Conservation (phyloP, 1,139 yeast species). For the Hyphopichia wangnamkhiaoensis region DNA sequence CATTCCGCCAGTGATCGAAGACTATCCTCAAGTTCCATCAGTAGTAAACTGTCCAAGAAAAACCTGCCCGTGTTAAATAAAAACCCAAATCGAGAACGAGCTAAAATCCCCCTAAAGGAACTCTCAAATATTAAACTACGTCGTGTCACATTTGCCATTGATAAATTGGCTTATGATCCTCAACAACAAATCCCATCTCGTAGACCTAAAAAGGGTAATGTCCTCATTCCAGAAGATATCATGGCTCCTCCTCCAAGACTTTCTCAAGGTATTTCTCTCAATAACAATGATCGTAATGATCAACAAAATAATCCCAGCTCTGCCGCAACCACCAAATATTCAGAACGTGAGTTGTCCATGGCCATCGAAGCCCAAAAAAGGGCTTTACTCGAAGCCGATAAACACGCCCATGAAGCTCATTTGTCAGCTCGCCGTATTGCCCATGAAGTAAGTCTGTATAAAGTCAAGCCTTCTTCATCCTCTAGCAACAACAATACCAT, state of each 20-base stretch:
- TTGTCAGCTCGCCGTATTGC: conserved; percentile 68
- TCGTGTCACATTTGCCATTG: conserved; percentile 76
- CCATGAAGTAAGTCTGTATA: conserved; percentile 54
- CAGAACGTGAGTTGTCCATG: conserved; percentile 49
- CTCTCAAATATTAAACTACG: conserved; percentile 42
- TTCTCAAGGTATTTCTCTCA: conserved; percentile 59
- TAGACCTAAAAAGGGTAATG: conserved; percentile 79
- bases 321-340: conserved; percentile 29
- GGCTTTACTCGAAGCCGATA: conserved; percentile 61
- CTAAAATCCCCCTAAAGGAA: conserved; percentile 39
- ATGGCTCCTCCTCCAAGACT: conserved; percentile 63
- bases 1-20: conserved; percentile 1
- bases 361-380: conserved; percentile 60
- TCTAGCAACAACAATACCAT: conserved; percentile 14
- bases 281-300: conserved; percentile 25
- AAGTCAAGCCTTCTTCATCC: conserved; percentile 11
- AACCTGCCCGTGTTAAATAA: conserved; percentile 40
- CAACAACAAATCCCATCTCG: conserved; percentile 95
- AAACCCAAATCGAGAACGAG: conserved; percentile 35
- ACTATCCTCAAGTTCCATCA: too few relatives aligned
- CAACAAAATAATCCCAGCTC: conserved; percentile 6
- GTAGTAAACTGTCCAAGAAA: too few relatives aligned
- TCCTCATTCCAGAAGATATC: conserved; percentile 71
- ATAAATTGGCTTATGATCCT: conserved; percentile 72
- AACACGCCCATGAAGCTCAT: conserved; percentile 77